phyloP scores from a whole-genome alignment of 805 yeast genomes.

The Pichia insulana region DNA sequence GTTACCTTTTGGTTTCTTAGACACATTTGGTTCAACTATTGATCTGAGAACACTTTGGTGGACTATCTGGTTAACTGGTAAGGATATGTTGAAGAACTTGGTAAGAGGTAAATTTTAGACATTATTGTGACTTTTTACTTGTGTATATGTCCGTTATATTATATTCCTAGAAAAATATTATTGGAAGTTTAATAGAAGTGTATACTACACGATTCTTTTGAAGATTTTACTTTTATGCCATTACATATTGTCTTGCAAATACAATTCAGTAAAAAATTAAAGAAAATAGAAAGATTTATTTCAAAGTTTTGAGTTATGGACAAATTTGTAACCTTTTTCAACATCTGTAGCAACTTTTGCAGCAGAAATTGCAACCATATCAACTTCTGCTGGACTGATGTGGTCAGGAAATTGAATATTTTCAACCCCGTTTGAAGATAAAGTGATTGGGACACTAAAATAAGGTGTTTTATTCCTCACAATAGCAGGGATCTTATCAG shows the following conservation, averaged over 20 bases:
- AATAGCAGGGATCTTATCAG: conserved; percentile 24
- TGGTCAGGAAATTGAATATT: conserved; percentile 14
- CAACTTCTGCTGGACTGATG: conserved; percentile 11
- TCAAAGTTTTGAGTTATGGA: conserved; percentile 16
- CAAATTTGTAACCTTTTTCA: conserved; percentile 18
- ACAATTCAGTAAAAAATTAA: too few species aligned
- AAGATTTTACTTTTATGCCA: too few species aligned
- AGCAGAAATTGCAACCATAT: conserved; percentile 13
- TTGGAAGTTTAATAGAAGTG: too few species aligned
- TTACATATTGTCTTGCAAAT: too few species aligned
- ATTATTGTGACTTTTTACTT: background rate
- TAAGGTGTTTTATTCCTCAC: conserved; percentile 28
- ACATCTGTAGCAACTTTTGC: conserved; percentile 15
- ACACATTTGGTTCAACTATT: conserved; percentile 68
- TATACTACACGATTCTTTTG: too few species aligned
- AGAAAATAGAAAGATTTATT: too few species aligned
- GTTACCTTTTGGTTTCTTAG: conserved; percentile 93
- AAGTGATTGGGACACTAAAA: conserved; percentile 40
- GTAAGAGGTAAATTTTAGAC: conserved; percentile 58
- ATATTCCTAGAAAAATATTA: too few species aligned
- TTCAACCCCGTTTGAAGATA: conserved; percentile 29
- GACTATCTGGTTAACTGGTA: conserved; percentile 69
- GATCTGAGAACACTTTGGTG: conserved; percentile 61
- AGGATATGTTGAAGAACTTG: conserved; percentile 66
- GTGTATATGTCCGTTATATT: background rate